Base-by-base conservation (phyloP, 306 rosid species). In the Corylus heterophylla region DNA sequence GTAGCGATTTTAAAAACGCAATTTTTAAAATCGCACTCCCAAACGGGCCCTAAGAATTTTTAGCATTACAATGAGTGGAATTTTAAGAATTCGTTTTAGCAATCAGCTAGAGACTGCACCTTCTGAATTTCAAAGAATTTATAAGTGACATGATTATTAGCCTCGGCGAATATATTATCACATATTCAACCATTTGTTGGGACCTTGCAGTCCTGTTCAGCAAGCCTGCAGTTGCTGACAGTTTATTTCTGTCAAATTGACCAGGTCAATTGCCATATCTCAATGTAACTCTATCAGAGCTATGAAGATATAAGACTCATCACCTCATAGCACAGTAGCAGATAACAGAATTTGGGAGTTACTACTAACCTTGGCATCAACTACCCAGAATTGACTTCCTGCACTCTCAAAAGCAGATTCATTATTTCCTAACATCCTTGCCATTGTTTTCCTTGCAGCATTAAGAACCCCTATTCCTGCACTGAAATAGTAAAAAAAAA, bases 381-480 rank as follows among this genome's bases (percentile, higher is more conserved):
- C 98, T 78, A 96, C 91, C 99, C 99, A 96, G 80, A 96, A 96
- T 86, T 96, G 99, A 69, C 97, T 90, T 83, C 84, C 80, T 20
- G 99, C 99, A 84, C 96, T 89, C 76, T 90, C 80, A 83, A 88
- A 96, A 74, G 99, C 99, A 72, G 73, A 35, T 83, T 91, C 93
- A 83, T 88, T 96, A 81, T 96, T 91, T 76, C 99, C 99, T 88
- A 96, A 75, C 99, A 93, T 93, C 89, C 99, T 96, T 82, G 99
- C 97, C 99, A 96, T 96, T 81, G 99, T 96, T 86, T 93, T 90
- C 70, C 99, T 87, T 50, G 93, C 97, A 63, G 97, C 87, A 71
- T 96, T 93, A 70, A 96, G 87, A 82, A 96, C 98, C 42, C 99
- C 99, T 55, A 96, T 88, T 82, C 99, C 99, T 79, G 99, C 98